Conservation (phyloP, 2,329 filamentous ascomycete species). For the Aspergillus nomiae region DNA sequence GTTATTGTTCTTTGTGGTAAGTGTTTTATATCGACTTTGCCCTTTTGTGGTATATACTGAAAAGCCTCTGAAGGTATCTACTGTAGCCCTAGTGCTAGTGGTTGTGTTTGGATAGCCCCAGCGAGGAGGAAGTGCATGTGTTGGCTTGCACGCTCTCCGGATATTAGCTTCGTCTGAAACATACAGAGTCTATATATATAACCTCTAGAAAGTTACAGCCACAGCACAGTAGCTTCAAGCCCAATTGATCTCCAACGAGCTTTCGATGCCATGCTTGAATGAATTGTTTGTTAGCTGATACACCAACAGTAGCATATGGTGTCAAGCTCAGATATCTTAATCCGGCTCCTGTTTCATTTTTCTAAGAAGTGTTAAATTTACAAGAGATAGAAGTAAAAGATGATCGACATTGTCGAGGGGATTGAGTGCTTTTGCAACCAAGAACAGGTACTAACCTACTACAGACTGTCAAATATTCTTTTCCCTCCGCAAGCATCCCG, state of each 20-base stretch:
- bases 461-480: not conserved
- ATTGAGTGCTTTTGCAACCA: not conserved
- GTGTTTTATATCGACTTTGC: not conserved
- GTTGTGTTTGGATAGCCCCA: not conserved
- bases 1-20: not conserved
- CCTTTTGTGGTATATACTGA: not conserved
- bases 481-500: not conserved
- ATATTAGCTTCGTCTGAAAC: not conserved
- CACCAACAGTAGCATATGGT: not conserved
- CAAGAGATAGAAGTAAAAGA: not conserved
- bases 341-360: too few species aligned
- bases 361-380: not conserved
- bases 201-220: not conserved
- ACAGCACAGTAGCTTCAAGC: not conserved
- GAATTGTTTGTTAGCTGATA: not conserved
- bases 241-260: not conserved
- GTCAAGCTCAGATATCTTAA: too few species aligned
- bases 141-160: not conserved
- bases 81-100: not conserved
- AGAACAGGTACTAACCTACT: not conserved
- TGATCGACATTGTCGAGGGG: not conserved
- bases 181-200: not conserved
- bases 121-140: not conserved
- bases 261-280: not conserved
- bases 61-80: not conserved